Evolutionary conservation across 208 protist species (phyloP).

Genomic region (Wallacemonas rigidus): DNA sequence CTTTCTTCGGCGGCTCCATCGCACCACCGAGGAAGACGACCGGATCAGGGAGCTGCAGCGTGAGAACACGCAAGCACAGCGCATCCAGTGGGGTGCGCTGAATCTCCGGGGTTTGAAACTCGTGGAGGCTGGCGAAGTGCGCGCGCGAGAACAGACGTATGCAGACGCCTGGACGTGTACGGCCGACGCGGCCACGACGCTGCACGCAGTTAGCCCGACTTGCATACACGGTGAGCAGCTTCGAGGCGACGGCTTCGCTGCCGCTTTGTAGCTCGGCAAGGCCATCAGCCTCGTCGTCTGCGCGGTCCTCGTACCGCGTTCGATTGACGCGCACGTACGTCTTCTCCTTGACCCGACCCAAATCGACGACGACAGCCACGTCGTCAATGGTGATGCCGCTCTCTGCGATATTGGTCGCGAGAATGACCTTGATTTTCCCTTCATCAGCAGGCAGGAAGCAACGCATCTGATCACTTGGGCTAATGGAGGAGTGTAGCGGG

Average conservation of each 20-base stretch:
- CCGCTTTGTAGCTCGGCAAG: not conserved
- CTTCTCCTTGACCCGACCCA: constrained; percentile 96
- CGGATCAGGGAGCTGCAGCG: constrained; percentile 67
- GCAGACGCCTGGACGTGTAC: constrained; percentile 92
- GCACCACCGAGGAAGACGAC: constrained; percentile 69
- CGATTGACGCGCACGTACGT: constrained; percentile 75
- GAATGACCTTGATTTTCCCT: constrained; percentile 94
- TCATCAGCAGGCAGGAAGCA: constrained; percentile 96
- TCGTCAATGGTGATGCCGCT: constrained; percentile 99
- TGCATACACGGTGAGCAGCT: constrained; percentile 80
- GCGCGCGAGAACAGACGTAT: constrained; percentile 92
- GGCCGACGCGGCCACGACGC: constrained; percentile 93
- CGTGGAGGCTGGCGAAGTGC: constrained; percentile 77
- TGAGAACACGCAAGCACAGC: constrained; percentile 87
- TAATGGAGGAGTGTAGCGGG: constrained; percentile 92
- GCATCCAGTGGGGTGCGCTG: constrained; percentile 92
- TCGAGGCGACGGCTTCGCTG: constrained; percentile 22
- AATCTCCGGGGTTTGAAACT: constrained; percentile 95
- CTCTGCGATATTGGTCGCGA: constrained; percentile 99
- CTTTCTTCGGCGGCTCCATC: constrained; percentile 68
- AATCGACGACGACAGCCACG: constrained; percentile 97
- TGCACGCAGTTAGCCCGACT: constrained; percentile 93
- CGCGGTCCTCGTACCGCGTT: not conserved
- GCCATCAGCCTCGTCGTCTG: constrained; percentile 4
- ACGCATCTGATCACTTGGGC: constrained; percentile 95